Evolutionary conservation across 2,329 filamentous ascomycete species (phyloP).

Genomic region (Hymenoscyphus repandus): DNA sequence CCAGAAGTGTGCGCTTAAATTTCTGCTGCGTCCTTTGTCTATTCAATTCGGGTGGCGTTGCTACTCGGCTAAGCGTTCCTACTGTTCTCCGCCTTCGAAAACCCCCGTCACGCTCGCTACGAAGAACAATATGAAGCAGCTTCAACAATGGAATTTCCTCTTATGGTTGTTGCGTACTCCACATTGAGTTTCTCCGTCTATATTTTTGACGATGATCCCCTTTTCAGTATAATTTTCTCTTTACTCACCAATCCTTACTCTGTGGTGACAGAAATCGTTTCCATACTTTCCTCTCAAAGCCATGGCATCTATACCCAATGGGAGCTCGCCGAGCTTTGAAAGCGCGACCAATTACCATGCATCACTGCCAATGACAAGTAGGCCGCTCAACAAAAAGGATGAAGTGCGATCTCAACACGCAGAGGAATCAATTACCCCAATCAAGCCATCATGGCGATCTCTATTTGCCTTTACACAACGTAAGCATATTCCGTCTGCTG

Average conservation of each 20-base stretch:
- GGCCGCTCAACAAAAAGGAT: not conserved
- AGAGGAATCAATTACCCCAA: not conserved
- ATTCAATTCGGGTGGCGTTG: too few relatives aligned
- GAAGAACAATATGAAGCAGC: not conserved
- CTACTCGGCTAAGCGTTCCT: too few relatives aligned
- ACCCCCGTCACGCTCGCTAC: not conserved
- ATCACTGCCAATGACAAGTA: not conserved
- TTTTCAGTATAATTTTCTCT: too few relatives aligned
- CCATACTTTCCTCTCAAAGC: not conserved
- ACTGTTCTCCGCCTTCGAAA: not conserved
- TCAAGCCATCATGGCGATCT: constrained; percentile 24
- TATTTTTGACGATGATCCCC: too few relatives aligned
- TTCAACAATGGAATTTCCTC: not conserved
- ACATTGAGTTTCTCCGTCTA: too few relatives aligned
- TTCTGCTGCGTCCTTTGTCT: too few relatives aligned
- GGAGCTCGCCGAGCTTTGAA: not conserved
- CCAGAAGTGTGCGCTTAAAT: too few relatives aligned
- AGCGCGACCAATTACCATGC: not conserved
- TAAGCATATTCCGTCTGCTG: constrained; percentile 50
- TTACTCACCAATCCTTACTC: not conserved
- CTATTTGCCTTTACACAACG: constrained; percentile 70
- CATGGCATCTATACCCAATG: not conserved
- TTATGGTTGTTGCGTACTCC: too few relatives aligned
- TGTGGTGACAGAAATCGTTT: not conserved
- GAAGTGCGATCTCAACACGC: not conserved